Evolutionary conservation across 306 rosid genomes (phyloP), one percentile per base, ranked within the genome.

Genomic region (Cicer judaicum): DNA sequence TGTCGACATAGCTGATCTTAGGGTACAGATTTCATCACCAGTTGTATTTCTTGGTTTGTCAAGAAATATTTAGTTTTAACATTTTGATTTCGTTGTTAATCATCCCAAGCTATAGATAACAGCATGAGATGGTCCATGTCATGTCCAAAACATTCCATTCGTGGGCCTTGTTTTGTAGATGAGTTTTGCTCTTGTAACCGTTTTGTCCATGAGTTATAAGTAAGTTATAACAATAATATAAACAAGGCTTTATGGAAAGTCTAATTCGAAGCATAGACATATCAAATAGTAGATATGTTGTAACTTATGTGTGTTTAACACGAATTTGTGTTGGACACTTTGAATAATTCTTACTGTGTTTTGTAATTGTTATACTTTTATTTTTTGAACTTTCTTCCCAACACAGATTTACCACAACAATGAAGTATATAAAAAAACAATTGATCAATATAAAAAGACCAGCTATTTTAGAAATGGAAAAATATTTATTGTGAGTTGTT

Each of bases 1-100:
- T 80, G 77, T 94, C n/a, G 99, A 94, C 77, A 66, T 90, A 21
- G 99, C 96, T 18, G 99, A 94, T 81, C 87, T 88, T 68, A 85
- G 43, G 73, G 96, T 89, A 66, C 98, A 93, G 73, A 88, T 93
- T 53, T 84, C 98, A 48, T 89, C 98, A 3, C 86, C 96, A 53
- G 62, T 85, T 7, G 96, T 90, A 60, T 94, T 94, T 83, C 89
- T 92, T 55, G 88, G 87, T 76, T 88, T 94, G 77, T 89, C 99
- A 1, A 85, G 93, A 79, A 83, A 78, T 81, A 15, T 50, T 44
- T 91, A 79, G 78, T 72, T 34, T 46, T 40, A 16, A 34, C 53
- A 68, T 74, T 5, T 47, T 24, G 9, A 9, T 50, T 42, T 18
- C 49, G 3, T 55, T 52, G 56, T 79, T 44, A 62, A 57, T 49